Conservation (phyloP, 2,329 filamentous ascomycete species). For the Aspergillaceae sp. region DNA sequence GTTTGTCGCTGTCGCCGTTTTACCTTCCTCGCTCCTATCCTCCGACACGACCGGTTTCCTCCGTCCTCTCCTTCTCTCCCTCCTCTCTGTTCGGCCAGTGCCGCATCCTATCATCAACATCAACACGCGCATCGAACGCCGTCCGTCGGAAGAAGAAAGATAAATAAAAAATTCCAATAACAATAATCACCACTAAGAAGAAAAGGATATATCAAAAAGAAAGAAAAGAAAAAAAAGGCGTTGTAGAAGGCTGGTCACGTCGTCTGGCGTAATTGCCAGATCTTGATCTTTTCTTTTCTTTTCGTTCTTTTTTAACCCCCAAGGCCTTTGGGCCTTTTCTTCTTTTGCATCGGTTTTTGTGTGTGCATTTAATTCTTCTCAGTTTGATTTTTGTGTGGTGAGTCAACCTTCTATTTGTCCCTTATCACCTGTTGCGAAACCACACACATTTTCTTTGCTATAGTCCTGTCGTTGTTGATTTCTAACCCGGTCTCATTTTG, state of each 20-base stretch:
- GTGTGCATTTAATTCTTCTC: conserved; percentile 7
- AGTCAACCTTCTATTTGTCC: conserved; percentile 9
- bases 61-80: too few relatives aligned
- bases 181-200: too few relatives aligned
- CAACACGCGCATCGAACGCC: too few relatives aligned
- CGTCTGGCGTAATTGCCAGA: conserved; percentile 1
- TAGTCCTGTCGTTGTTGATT: conserved; percentile 6
- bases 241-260: background rate
- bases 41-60: too few relatives aligned
- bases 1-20: too few relatives aligned
- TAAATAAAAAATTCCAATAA: too few relatives aligned
- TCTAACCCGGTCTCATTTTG: conserved; percentile 4
- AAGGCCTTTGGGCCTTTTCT: conserved; percentile 23
- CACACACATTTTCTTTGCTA: conserved; percentile 8
- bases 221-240: background rate
- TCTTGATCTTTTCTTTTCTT: background rate
- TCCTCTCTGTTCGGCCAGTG: too few relatives aligned
- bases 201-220: too few relatives aligned
- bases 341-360: conserved; percentile 14
- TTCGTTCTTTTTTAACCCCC: conserved; percentile 3
- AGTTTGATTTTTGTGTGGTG: conserved; percentile 18
- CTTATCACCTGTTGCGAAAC: conserved; percentile 1
- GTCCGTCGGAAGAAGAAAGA: too few relatives aligned
- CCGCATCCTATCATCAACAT: too few relatives aligned
- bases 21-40: too few relatives aligned